Evolutionary conservation across 2,329 filamentous ascomycete genomes (phyloP).

Genomic region (Penicillium sp.): DNA sequence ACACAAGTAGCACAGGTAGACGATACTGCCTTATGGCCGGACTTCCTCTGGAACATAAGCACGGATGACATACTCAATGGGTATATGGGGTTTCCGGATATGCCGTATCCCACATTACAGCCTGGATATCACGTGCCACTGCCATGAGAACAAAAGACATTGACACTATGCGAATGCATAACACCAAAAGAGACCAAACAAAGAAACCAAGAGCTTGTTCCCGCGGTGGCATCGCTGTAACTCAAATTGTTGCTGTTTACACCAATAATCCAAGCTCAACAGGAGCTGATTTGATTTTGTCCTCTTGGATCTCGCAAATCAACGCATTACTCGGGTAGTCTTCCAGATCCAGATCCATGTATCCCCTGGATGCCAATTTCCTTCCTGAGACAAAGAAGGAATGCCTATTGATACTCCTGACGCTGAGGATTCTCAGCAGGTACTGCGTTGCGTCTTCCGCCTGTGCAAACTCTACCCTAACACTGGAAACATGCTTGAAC

Average conservation of each 20-base stretch:
- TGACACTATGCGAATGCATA: not conserved
- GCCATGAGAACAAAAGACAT: not conserved
- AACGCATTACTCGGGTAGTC: not conserved
- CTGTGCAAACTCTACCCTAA: constrained; percentile 24
- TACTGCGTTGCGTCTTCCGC: constrained; percentile 20
- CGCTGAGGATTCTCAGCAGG: constrained; percentile 23
- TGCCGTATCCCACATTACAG: not conserved
- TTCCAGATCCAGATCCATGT: constrained; percentile 19
- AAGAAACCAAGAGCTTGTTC: not conserved
- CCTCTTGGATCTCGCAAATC: constrained; percentile 1
- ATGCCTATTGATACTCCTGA: constrained; percentile 22
- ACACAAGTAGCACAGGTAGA: not conserved
- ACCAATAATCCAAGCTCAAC: constrained; percentile 3
- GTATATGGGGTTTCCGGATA: not conserved
- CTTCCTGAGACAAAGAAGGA: constrained; percentile 31
- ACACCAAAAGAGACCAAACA: not conserved
- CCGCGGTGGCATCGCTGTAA: not conserved
- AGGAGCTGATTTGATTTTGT: constrained; percentile 4
- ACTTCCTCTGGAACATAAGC: constrained; percentile 3
- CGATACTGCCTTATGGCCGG: not conserved
- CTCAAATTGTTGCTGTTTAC: not conserved
- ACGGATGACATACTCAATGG: constrained; percentile 2
- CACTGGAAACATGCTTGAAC: constrained; percentile 19
- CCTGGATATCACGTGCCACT: not conserved
- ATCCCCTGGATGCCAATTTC: constrained; percentile 27